Percentiles rank a stretch among this genome's conserved stretches.
phyloP scores from a whole-genome alignment of 1,284 basidiomycete genomes.

The Ustilago hordei region DNA sequence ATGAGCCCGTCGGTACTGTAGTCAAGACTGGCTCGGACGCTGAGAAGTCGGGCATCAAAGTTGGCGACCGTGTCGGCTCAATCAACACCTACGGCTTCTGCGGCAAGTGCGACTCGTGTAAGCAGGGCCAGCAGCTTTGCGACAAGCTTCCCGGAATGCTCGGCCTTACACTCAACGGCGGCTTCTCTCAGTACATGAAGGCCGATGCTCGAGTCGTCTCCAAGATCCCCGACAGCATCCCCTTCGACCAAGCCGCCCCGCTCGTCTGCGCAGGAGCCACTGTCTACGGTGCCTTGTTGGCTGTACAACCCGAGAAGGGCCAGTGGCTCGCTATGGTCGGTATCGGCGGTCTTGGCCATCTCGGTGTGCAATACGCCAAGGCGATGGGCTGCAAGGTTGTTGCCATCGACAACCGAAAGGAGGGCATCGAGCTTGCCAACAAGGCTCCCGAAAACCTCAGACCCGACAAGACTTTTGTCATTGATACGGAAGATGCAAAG shows the following conservation, averaged over 20 bases:
- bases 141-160: conserved; percentile 59
- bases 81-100: conserved; percentile 65
- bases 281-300: conserved; percentile 70
- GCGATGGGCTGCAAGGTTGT: conserved; percentile 70
- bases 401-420: conserved; percentile 63
- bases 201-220: conserved; percentile 60
- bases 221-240: conserved; percentile 63
- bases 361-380: conserved; percentile 69
- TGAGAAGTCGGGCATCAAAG: conserved; percentile 49
- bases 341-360: conserved; percentile 70
- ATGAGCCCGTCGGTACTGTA: conserved; percentile 61
- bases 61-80: conserved; percentile 64
- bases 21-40: conserved; percentile 50
- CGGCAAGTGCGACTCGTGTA: conserved; percentile 63
- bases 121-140: conserved; percentile 59
- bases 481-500: conserved; percentile 51
- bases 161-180: conserved; percentile 58
- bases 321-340: conserved; percentile 71
- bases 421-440: conserved; percentile 41
- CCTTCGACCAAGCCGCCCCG: conserved; percentile 68
- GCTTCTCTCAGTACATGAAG: conserved; percentile 63
- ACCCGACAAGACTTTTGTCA: conserved; percentile 56
- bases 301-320: conserved; percentile 55
- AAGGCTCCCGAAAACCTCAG: conserved; percentile 47
- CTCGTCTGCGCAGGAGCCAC: conserved; percentile 71